A percentile compares a stretch with the other conserved stretches of the same genome.
These are phyloP conservation scores for Dactylellina drechsleri DNA, from an alignment of 2,329 filamentous ascomycete genomes.

Conservation along the genomic window DNA sequence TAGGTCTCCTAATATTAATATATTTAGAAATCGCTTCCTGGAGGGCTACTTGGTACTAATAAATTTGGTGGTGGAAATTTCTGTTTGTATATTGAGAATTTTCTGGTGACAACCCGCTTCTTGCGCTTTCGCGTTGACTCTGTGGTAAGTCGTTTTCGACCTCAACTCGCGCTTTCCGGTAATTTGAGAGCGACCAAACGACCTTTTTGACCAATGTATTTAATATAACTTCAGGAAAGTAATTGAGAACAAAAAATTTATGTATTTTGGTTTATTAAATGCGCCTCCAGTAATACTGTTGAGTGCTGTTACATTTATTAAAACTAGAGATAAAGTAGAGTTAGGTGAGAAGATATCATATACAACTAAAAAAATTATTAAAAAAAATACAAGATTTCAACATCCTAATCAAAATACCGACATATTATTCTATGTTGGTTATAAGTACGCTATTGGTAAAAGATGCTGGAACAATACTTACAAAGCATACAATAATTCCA, in stretches of 20 bases:
- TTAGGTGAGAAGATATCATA: slow-evolving; percentile 6
- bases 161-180: slow-evolving; percentile 38
- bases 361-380: not conserved
- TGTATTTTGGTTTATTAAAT: slow-evolving; percentile 17
- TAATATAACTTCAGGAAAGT: too few relatives aligned
- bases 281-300: slow-evolving; percentile 8
- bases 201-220: not conserved
- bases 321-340: not conserved
- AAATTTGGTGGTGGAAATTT: too few relatives aligned
- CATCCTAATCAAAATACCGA: slow-evolving; percentile 5
- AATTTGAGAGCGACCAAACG: slow-evolving; percentile 19
- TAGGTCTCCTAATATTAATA: too few relatives aligned
- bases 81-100: too few relatives aligned
- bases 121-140: too few relatives aligned
- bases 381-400: not conserved
- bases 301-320: not conserved
- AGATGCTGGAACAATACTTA: slow-evolving; percentile 1
- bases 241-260: slow-evolving; percentile 12
- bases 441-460: not conserved
- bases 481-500: not conserved
- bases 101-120: too few relatives aligned
- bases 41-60: too few relatives aligned
- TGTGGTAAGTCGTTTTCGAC: too few relatives aligned
- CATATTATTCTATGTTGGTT: slow-evolving; percentile 1
- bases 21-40: too few relatives aligned